Conservation (phyloP, 768 basidiomycete genomes). For the Boletellus ananiceps region DNA sequence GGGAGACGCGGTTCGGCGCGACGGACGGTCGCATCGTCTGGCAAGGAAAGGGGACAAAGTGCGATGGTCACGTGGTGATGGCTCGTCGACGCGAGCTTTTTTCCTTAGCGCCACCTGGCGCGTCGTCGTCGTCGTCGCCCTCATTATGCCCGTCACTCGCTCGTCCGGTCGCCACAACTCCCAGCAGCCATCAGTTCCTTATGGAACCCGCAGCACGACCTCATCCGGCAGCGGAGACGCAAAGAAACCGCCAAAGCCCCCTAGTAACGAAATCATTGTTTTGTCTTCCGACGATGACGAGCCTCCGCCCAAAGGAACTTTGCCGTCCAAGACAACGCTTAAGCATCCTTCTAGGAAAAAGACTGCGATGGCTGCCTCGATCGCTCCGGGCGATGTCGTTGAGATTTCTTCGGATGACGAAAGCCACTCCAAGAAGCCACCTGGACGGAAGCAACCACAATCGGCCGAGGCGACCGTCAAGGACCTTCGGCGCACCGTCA, state of each 20-base stretch:
- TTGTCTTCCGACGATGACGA: slow-evolving; percentile 33
- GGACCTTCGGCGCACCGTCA: slow-evolving; percentile 38
- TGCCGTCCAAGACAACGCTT: slow-evolving; percentile 11
- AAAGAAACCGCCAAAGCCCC: slow-evolving; percentile 14
- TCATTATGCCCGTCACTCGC: slow-evolving; percentile 28
- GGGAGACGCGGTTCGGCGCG: slow-evolving; percentile 47
- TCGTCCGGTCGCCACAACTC: slow-evolving; percentile 21
- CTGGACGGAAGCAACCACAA: slow-evolving; percentile 14
- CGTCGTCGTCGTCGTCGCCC: background rate
- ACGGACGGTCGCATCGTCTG: slow-evolving; percentile 52
- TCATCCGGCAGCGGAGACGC: slow-evolving; percentile 3
- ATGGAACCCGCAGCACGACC: slow-evolving; percentile 7
- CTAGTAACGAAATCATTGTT: slow-evolving; percentile 28
- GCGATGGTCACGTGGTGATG: slow-evolving; percentile 12
- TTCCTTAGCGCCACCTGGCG: background rate
- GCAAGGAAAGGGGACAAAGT: background rate
- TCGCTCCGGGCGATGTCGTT: slow-evolving; percentile 38
- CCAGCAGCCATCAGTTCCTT: background rate
- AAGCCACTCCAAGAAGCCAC: slow-evolving; percentile 1
- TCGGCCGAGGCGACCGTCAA: slow-evolving; percentile 11
- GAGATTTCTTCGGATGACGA: slow-evolving; percentile 61
- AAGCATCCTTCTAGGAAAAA: slow-evolving; percentile 14
- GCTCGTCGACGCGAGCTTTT: slow-evolving; percentile 9
- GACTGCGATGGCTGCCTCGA: background rate
- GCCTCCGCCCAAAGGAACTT: slow-evolving; percentile 18